Evolutionary conservation across 2,329 filamentous ascomycete species (phyloP).

Genomic region (Corniculantispora saksenae): DNA sequence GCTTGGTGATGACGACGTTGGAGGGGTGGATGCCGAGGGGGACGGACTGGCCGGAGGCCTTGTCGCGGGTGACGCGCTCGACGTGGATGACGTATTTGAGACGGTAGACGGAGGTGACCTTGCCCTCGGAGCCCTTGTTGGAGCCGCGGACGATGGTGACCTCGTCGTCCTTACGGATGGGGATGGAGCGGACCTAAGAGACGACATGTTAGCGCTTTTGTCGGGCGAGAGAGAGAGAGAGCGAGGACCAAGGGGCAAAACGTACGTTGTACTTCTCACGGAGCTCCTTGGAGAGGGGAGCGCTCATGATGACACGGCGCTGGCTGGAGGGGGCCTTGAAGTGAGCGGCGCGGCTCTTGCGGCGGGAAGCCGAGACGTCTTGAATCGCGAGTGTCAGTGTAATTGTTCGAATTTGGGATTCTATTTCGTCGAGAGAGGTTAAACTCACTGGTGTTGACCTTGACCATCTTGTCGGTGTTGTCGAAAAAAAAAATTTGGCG

Average conservation of each 20-base stretch:
- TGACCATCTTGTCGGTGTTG: conserved; percentile 62
- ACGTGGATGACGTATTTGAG: conserved; percentile 98
- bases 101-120: conserved; percentile 96
- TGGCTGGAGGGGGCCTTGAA: conserved; percentile 93
- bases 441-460: conserved; percentile 64
- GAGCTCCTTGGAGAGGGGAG: conserved; percentile 93
- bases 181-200: conserved; percentile 83
- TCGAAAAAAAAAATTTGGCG: conserved; percentile 26
- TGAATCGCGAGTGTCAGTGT: no score
- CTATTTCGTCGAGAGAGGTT: neutral
- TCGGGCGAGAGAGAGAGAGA: neutral
- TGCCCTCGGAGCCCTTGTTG: conserved; percentile 98
- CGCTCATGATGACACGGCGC: conserved; percentile 96
- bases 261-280: conserved; percentile 98
- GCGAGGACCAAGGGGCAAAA: conserved; percentile 19
- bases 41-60: conserved; percentile 94
- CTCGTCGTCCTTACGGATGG: conserved; percentile 97
- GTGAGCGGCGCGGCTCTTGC: conserved; percentile 99
- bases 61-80: conserved; percentile 95
- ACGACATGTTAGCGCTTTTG: neutral
- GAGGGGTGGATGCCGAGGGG: conserved; percentile 92
- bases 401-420: neutral
- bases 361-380: conserved; percentile 76
- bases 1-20: conserved; percentile 98
- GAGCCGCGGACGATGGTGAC: conserved; percentile 87